phyloP scores from a whole-genome alignment of 2,329 filamentous ascomycete species.

The Colletotrichum australisinense region DNA sequence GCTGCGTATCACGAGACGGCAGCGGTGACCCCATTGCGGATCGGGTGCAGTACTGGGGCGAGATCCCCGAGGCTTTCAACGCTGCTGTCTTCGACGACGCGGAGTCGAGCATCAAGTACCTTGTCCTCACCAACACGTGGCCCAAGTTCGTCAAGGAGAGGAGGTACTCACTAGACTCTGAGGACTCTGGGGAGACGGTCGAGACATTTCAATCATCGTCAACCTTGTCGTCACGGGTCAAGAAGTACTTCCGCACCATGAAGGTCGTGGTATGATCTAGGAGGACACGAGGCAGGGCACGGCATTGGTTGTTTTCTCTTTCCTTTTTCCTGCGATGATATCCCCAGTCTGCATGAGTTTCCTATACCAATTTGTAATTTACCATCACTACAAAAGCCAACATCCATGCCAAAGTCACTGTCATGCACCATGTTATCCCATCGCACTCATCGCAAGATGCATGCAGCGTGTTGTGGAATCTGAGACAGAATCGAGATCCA shows the following conservation, averaged over 20 bases:
- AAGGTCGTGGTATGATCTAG: not conserved
- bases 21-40: not conserved
- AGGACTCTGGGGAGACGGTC: slow-evolving; percentile 24
- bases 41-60: slow-evolving; percentile 29
- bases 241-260: slow-evolving; percentile 26
- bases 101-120: slow-evolving; percentile 65
- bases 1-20: not conserved
- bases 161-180: slow-evolving; percentile 31
- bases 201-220: slow-evolving; percentile 25
- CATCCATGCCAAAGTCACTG: not conserved
- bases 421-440: not conserved
- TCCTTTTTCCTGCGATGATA: not conserved
- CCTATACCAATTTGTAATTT: slow-evolving; percentile 3
- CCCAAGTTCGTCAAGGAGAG: slow-evolving; percentile 42
- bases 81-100: slow-evolving; percentile 64
- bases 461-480: not conserved
- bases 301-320: not conserved
- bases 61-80: slow-evolving; percentile 56
- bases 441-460: not conserved
- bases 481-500: not conserved
- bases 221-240: slow-evolving; percentile 10
- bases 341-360: not conserved
- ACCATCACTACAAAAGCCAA: not conserved
- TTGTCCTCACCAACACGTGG: slow-evolving; percentile 50
- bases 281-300: not conserved